These are phyloP conservation scores for Fomitopsis palustris DNA, from an alignment of 1,284 basidiomycete genomes.

Conservation along the genomic window DNA sequence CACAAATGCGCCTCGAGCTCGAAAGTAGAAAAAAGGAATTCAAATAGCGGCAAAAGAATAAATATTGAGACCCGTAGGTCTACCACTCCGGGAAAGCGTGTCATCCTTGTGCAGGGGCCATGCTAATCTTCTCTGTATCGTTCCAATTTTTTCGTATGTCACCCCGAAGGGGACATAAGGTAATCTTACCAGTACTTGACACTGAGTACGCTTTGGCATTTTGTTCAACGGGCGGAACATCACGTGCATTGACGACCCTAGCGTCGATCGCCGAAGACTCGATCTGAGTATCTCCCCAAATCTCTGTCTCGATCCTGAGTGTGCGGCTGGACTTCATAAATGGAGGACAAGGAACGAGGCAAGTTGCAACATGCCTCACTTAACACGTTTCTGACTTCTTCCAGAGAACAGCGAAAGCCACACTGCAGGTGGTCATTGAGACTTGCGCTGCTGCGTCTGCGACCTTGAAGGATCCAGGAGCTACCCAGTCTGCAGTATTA, in stretches of 20 bases:
- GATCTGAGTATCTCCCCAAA: too few relatives aligned
- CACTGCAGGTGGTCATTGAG: conserved; percentile 27
- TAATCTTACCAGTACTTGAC: not conserved
- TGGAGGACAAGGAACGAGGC: conserved; percentile 20
- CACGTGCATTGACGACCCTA: not conserved
- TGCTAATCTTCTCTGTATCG: conserved; percentile 24
- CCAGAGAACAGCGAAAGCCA: conserved; percentile 19
- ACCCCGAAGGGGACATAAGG: conserved; percentile 18
- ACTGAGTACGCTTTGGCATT: not conserved
- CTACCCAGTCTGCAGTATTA: conserved; percentile 4
- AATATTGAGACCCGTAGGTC: conserved; percentile 22
- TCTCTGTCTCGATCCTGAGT: too few relatives aligned
- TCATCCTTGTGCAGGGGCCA: conserved; percentile 24
- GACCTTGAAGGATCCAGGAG: conserved; percentile 22
- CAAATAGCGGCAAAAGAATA: too few relatives aligned
- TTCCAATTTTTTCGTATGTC: conserved; percentile 24
- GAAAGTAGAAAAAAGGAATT: not conserved
- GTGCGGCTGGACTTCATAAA: not conserved
- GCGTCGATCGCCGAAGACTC: too few relatives aligned
- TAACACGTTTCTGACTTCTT: conserved; percentile 9
- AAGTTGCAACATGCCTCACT: conserved; percentile 3
- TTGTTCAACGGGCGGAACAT: not conserved
- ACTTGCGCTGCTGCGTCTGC: conserved; percentile 44
- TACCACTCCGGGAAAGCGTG: conserved; percentile 24
- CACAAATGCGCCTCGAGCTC: too few relatives aligned